Percentiles rank a stretch among this genome's conserved stretches.
Evolutionary conservation across 2,329 filamentous ascomycete species (phyloP).

Genomic region (Neonectria punicea): DNA sequence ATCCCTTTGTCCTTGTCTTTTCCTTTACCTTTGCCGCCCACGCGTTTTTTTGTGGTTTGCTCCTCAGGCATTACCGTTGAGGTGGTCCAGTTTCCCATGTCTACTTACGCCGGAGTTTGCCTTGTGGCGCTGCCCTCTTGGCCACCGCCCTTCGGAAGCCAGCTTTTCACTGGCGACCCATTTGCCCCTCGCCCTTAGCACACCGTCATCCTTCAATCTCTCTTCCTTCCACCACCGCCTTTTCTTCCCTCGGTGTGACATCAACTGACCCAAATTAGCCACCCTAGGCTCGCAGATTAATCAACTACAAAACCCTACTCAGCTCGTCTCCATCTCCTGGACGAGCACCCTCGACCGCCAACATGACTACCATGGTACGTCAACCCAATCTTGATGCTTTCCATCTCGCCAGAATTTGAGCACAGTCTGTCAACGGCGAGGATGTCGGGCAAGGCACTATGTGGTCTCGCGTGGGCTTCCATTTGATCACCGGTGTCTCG

Average conservation of each 20-base stretch:
- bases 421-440: background rate
- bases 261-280: slow-evolving; percentile 35
- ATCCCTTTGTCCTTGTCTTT: background rate
- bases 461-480: background rate
- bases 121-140: slow-evolving; percentile 42
- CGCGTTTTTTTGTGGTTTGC: slow-evolving; percentile 17
- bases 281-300: slow-evolving; percentile 37
- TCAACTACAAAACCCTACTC: slow-evolving; percentile 17
- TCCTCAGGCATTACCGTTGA: slow-evolving; percentile 19
- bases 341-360: slow-evolving; percentile 42
- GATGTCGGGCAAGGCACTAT: background rate
- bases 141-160: slow-evolving; percentile 37
- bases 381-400: background rate
- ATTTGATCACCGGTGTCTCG: no score
- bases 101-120: slow-evolving; percentile 39
- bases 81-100: slow-evolving; percentile 28
- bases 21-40: background rate
- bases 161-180: slow-evolving; percentile 37
- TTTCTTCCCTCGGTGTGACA: slow-evolving; percentile 7
- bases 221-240: slow-evolving; percentile 18
- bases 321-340: slow-evolving; percentile 35
- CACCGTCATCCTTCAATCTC: slow-evolving; percentile 25
- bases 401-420: background rate
- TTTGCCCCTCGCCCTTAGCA: slow-evolving; percentile 40
- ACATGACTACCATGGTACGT: slow-evolving; percentile 65